Evolutionary conservation across 345 rosid genomes (phyloP).

Genomic region (Pugionium dolabratum): DNA sequence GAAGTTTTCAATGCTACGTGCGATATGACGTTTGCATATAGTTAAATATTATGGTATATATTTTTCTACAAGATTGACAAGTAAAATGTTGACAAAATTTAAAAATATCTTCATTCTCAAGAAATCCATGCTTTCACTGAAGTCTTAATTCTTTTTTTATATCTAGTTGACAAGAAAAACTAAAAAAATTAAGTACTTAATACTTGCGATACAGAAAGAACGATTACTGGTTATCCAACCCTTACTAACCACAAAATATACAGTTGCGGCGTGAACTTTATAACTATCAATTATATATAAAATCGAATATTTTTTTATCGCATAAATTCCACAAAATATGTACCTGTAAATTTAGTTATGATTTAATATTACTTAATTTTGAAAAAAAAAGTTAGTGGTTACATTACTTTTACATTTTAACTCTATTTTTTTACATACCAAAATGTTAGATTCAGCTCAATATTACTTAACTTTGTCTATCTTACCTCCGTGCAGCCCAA

Average conservation of each 20-base stretch:
- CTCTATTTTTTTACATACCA: too few relatives aligned
- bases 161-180: not conserved
- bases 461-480: not conserved
- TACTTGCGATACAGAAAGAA: not conserved
- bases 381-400: too few relatives aligned
- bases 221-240: not conserved
- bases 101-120: conserved; percentile 12
- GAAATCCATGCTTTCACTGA: conserved; percentile 8
- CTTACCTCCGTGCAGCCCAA: conserved; percentile 15
- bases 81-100: conserved; percentile 7
- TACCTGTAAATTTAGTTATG: too few relatives aligned
- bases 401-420: too few relatives aligned
- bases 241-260: conserved; percentile 6
- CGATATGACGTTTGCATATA: conserved; percentile 1
- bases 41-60: not conserved
- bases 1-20: conserved; percentile 26
- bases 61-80: conserved; percentile 17
- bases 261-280: not conserved
- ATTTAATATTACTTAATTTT: too few relatives aligned
- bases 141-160: not conserved
- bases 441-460: too few relatives aligned
- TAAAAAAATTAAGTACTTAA: not conserved
- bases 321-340: not conserved
- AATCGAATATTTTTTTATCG: not conserved
- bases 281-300: not conserved